Conservation (phyloP, 768 basidiomycete genomes). For the Leucocoprinus leucothites region DNA sequence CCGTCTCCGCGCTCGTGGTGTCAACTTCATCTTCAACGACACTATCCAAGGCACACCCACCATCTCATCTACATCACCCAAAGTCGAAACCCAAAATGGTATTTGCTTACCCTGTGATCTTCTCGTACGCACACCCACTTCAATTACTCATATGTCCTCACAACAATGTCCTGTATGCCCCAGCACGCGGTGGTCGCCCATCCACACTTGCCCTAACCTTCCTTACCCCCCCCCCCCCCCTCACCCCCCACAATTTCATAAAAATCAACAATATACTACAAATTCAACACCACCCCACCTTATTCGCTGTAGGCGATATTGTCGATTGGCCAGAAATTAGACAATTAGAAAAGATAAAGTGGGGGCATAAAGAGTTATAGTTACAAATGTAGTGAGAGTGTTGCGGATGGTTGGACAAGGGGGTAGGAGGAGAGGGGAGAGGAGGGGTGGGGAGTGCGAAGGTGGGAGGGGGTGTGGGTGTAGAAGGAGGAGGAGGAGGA, state of each 20-base stretch:
- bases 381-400: slow-evolving; percentile 41
- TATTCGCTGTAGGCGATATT: slow-evolving; percentile 60
- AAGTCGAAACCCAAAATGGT: slow-evolving; percentile 21
- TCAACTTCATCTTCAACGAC: slow-evolving; percentile 50
- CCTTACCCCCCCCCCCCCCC: slow-evolving; percentile 25
- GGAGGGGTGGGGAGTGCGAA: too few species aligned
- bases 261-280: slow-evolving; percentile 51
- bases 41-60: slow-evolving; percentile 33
- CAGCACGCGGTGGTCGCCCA: slow-evolving; percentile 34
- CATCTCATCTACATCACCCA: slow-evolving; percentile 7
- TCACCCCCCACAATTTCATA: slow-evolving; percentile 36
- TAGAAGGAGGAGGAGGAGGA: too few species aligned
- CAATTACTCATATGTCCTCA: not conserved
- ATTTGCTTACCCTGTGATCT: slow-evolving; percentile 26
- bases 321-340: slow-evolving; percentile 55
- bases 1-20: slow-evolving; percentile 35
- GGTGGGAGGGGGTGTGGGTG: too few species aligned
- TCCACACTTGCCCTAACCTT: slow-evolving; percentile 42
- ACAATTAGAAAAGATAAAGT: slow-evolving; percentile 40
- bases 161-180: slow-evolving; percentile 20
- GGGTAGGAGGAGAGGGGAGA: too few species aligned
- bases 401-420: too few species aligned
- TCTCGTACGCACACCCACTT: slow-evolving; percentile 14
- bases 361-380: slow-evolving; percentile 40
- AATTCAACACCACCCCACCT: slow-evolving; percentile 38